phyloP scores from a whole-genome alignment of 2,329 filamentous ascomycete species.

The Aureobasidium pullulans region DNA sequence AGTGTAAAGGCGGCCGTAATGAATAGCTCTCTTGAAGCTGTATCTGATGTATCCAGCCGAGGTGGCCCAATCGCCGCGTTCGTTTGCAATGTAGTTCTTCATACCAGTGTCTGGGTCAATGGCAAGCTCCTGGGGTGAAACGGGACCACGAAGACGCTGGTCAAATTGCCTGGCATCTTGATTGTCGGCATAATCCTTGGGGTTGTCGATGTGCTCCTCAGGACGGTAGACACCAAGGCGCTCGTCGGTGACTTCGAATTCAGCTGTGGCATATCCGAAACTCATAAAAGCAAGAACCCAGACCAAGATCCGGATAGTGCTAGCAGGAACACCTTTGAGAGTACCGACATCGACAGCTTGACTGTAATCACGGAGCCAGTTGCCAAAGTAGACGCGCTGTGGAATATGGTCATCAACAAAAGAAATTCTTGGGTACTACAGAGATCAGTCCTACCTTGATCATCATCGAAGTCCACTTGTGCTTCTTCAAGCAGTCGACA shows the following conservation, averaged over 20 bases:
- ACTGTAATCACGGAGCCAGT: slow-evolving; percentile 90
- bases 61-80: slow-evolving; percentile 68
- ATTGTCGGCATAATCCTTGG: slow-evolving; percentile 82
- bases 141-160: slow-evolving; percentile 61
- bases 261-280: slow-evolving; percentile 74
- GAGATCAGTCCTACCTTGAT: slow-evolving; percentile 32
- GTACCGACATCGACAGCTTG: slow-evolving; percentile 91
- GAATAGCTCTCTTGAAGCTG: slow-evolving; percentile 66
- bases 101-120: slow-evolving; percentile 57
- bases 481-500: slow-evolving; percentile 56
- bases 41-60: slow-evolving; percentile 69
- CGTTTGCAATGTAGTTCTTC: slow-evolving; percentile 93
- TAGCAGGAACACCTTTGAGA: slow-evolving; percentile 80
- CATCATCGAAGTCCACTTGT: slow-evolving; percentile 49
- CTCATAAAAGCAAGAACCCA: slow-evolving; percentile 86
- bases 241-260: slow-evolving; percentile 77
- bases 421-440: slow-evolving; percentile 24
- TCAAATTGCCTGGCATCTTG: slow-evolving; percentile 78
- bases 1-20: slow-evolving; percentile 70
- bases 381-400: slow-evolving; percentile 85
- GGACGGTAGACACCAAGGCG: slow-evolving; percentile 74
- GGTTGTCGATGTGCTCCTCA: slow-evolving; percentile 72
- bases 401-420: not conserved
- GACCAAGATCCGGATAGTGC: slow-evolving; percentile 82
- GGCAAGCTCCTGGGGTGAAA: slow-evolving; percentile 68